phyloP scores from a whole-genome alignment of 2,329 filamentous ascomycete genomes.

The Aureobasidium lini region DNA sequence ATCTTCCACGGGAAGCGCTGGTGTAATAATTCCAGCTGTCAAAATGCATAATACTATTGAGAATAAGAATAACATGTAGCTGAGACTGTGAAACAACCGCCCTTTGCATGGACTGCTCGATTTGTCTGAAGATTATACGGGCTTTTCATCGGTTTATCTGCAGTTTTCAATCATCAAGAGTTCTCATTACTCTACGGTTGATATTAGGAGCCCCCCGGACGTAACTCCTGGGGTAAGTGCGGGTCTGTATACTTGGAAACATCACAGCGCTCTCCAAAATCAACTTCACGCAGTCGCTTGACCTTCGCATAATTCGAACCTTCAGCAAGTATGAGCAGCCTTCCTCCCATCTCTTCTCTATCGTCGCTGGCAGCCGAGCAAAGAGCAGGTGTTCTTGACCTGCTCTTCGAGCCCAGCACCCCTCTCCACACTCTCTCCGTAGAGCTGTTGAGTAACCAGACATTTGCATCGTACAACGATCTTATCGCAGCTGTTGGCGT shows the following conservation, averaged over 20 bases:
- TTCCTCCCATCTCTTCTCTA: slow-evolving; percentile 55
- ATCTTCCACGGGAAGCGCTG: no score
- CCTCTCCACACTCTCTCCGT: slow-evolving; percentile 66
- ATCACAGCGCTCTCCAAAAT: background rate
- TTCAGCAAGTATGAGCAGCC: slow-evolving; percentile 20
- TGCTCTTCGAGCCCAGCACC: slow-evolving; percentile 75
- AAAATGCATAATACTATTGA: no score
- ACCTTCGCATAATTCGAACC: background rate
- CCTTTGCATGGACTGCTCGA: no score
- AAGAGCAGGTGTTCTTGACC: slow-evolving; percentile 58
- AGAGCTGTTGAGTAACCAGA: slow-evolving; percentile 53
- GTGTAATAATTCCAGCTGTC: no score
- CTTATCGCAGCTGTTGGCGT: slow-evolving; percentile 61
- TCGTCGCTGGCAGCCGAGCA: slow-evolving; percentile 47
- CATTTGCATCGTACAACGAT: slow-evolving; percentile 59
- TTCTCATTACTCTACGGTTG: no score
- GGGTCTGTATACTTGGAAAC: background rate
- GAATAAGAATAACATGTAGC: no score
- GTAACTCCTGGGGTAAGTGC: background rate
- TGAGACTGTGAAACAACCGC: no score
- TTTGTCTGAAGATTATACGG: no score
- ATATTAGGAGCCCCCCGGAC: background rate
- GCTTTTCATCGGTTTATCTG: no score
- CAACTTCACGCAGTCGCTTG: background rate
- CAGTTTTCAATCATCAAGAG: no score